Percentiles rank a stretch among this genome's conserved stretches.
Evolutionary conservation across 306 rosid genomes (phyloP).

Genomic region (Vigna reflexopilosa): DNA sequence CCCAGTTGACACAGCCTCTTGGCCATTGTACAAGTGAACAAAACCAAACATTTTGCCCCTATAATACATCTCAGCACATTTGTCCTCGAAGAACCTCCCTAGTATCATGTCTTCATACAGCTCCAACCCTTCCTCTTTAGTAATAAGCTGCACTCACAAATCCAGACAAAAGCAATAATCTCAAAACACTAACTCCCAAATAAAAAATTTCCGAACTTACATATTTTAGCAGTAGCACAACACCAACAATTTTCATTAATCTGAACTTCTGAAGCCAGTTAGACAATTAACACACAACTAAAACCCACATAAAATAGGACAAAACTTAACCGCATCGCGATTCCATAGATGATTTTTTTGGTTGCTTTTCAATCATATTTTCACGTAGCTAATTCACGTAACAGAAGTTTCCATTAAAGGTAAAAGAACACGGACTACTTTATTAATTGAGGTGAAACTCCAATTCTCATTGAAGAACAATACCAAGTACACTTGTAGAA

Average conservation of each 20-base stretch:
- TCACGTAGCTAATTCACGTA: background rate
- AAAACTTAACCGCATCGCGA: background rate
- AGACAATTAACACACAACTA: conserved; percentile 34
- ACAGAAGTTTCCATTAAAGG: background rate
- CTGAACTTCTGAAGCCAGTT: conserved; percentile 25
- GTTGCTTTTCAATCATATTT: background rate
- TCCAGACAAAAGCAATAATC: conserved; percentile 40
- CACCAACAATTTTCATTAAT: background rate
- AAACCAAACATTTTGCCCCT: conserved; percentile 98
- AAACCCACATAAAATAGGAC: conserved; percentile 7
- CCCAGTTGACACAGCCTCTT: conserved; percentile 98
- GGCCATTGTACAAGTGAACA: conserved; percentile 99
- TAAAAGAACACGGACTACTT: background rate
- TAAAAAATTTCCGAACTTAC: conserved; percentile 1
- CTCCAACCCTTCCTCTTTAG: conserved; percentile 90
- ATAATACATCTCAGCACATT: conserved; percentile 99
- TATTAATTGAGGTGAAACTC: background rate
- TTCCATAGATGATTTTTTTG: background rate
- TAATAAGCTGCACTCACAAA: conserved; percentile 67
- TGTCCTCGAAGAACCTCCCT: conserved; percentile 93
- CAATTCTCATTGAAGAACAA: background rate
- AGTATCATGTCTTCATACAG: conserved; percentile 92
- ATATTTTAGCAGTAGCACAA: background rate
- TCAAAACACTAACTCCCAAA: conserved; percentile 27
- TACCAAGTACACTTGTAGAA: background rate